Percentiles rank a stretch among this genome's conserved stretches.
Conservation (phyloP, 768 basidiomycete genomes). For the Psilocybe cyanescens region DNA sequence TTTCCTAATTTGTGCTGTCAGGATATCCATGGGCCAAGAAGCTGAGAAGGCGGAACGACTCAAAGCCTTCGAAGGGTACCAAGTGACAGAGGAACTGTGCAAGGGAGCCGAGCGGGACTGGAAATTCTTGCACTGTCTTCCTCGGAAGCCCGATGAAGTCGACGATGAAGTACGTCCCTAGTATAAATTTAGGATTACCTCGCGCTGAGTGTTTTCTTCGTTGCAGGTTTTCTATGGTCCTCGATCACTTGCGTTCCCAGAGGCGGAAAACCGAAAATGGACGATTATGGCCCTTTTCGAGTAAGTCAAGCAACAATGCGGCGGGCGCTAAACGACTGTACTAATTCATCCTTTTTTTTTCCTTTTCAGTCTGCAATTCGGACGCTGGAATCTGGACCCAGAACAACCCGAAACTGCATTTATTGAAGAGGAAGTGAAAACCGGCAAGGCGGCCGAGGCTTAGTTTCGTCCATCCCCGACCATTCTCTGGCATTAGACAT, state of each 20-base stretch:
- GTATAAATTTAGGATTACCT: neutral
- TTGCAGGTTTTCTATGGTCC: conserved; percentile 89
- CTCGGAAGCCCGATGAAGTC: conserved; percentile 91
- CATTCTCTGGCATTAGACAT: too few relatives aligned
- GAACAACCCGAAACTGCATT: neutral
- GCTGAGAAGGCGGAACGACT: conserved; percentile 88
- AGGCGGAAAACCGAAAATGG: conserved; percentile 97
- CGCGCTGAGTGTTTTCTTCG: conserved; percentile 3
- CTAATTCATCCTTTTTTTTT: neutral
- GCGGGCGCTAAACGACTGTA: too few relatives aligned
- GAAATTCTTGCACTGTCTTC: conserved; percentile 97
- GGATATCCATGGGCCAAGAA: conserved; percentile 99
- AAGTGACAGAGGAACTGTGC: conserved; percentile 90
- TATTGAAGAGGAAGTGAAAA: neutral
- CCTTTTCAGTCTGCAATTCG: conserved; percentile 1
- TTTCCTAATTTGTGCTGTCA: conserved; percentile 28
- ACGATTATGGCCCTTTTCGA: conserved; percentile 93
- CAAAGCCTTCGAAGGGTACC: conserved; percentile 88
- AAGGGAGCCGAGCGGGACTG: conserved; percentile 86
- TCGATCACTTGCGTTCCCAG: conserved; percentile 89
- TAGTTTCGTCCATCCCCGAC: too few relatives aligned
- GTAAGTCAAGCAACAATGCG: conserved; percentile 45
- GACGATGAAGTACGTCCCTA: conserved; percentile 79
- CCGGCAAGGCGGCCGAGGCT: too few relatives aligned
- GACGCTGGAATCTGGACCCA: neutral